Percentiles rank a stretch among this genome's conserved stretches.
phyloP scores from a whole-genome alignment of 345 rosid species.

The Eucalyptus paniculata region DNA sequence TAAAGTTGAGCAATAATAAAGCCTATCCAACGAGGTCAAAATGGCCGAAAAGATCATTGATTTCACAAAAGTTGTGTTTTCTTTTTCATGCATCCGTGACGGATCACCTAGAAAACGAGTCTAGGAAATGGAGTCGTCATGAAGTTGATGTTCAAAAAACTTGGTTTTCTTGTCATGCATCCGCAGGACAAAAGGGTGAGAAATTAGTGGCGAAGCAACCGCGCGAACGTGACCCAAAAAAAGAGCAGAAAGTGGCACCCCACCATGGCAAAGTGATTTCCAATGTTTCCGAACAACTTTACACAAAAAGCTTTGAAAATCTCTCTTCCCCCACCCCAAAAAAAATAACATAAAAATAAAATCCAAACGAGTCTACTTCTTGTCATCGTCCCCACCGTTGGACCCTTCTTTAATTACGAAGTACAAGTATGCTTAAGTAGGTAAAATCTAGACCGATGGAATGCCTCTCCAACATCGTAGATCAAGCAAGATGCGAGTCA shows the following conservation, averaged over 20 bases:
- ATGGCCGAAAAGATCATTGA: not conserved
- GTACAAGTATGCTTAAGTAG: not conserved
- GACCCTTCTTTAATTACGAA: not conserved
- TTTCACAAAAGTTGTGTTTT: not conserved
- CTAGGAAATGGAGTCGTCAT: not conserved
- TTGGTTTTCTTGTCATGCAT: not conserved
- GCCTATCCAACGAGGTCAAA: fast-evolving
- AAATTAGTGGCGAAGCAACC: not conserved
- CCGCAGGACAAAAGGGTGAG: not conserved
- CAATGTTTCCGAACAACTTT: not conserved
- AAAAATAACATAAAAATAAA: no score
- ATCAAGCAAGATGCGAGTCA: not conserved
- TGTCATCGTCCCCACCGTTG: not conserved
- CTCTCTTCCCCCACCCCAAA: not conserved
- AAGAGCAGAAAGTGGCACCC: not conserved
- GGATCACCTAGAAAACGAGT: not conserved
- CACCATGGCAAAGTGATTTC: not conserved
- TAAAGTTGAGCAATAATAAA: not conserved
- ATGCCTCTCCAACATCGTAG: not conserved
- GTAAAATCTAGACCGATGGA: not conserved
- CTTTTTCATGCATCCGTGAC: not conserved
- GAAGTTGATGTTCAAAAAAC: not conserved
- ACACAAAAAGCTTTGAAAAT: not conserved
- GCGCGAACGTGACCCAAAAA: not conserved
- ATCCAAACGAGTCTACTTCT: not conserved